Evolutionary conservation across 106 monocot species (phyloP).

Genomic region (Gastrodia elata): DNA sequence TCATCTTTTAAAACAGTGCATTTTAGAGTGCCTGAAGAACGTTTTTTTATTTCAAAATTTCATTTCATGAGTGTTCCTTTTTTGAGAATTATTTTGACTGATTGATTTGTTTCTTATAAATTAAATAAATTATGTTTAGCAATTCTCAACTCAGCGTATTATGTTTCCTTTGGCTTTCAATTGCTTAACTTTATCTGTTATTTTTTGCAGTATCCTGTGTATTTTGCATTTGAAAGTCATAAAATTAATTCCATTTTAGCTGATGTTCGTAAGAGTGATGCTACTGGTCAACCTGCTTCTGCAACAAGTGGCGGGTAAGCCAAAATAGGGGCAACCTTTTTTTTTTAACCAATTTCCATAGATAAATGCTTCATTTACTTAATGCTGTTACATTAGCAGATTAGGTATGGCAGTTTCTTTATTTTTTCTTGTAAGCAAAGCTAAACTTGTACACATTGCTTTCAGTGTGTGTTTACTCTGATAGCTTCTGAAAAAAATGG

Average conservation of each 20-base stretch:
- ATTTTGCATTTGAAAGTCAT: conserved; percentile 84
- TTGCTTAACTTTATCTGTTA: conserved; percentile 1
- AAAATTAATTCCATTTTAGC: conserved; percentile 57
- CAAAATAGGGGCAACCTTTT: neutral
- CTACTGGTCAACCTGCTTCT: conserved; percentile 60
- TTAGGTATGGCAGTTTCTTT: neutral
- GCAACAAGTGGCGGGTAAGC: conserved; percentile 93
- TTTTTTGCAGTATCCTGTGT: conserved; percentile 90
- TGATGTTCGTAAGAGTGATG: conserved; percentile 60
- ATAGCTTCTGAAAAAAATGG: neutral
- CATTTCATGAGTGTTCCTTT: neutral
- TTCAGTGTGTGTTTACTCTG: neutral
- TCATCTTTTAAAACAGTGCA: neutral
- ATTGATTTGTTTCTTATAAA: neutral
- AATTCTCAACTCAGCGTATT: neutral
- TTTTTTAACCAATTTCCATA: neutral
- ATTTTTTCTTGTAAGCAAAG: neutral
- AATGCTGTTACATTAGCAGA: neutral
- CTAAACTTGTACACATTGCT: neutral
- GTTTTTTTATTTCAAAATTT: neutral
- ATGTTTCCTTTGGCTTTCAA: neutral
- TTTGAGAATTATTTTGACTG: neutral
- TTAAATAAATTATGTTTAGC: neutral
- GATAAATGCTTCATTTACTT: neutral
- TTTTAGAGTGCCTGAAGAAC: neutral